Evolutionary conservation across 129 eudicot genomes (phyloP).

Genomic region (Lonicera japonica): DNA sequence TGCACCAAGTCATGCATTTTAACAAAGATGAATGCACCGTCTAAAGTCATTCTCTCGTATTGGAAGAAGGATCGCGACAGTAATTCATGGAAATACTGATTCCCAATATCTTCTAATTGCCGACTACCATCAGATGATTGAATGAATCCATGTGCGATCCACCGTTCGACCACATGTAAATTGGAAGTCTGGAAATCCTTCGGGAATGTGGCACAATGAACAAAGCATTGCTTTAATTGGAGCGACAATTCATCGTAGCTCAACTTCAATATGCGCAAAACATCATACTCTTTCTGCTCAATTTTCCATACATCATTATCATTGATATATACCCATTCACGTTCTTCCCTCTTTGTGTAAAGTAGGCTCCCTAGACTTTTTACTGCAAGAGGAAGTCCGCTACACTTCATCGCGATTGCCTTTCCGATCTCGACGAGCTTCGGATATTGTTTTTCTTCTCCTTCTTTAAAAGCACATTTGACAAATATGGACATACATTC

Average conservation of each 20-base stretch:
- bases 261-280: too few species aligned
- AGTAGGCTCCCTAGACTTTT: conserved; percentile 24
- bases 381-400: conserved; percentile 32
- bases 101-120: conserved; percentile 24
- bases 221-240: conserved; percentile 27
- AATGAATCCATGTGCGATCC: conserved; percentile 34
- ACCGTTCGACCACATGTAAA: conserved; percentile 13
- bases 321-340: conserved; percentile 18
- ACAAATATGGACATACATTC: too few species aligned
- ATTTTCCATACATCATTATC: conserved; percentile 20
- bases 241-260: too few species aligned
- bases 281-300: conserved; percentile 15
- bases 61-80: conserved; percentile 28
- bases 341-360: conserved; percentile 14
- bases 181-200: conserved; percentile 21
- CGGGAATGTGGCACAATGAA: conserved; percentile 34
- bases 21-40: not conserved
- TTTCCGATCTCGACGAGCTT: too few species aligned
- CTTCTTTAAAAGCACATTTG: too few species aligned
- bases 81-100: conserved; percentile 22
- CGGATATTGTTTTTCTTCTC: too few species aligned
- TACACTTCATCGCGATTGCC: conserved; percentile 24
- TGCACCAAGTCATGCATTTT: conserved; percentile 39
- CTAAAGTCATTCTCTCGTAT: conserved; percentile 6
- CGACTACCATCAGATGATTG: conserved; percentile 5